These are phyloP conservation scores for Penicillium malachiteum DNA, from an alignment of 495 filamentous ascomycete genomes.

Conservation along the genomic window DNA sequence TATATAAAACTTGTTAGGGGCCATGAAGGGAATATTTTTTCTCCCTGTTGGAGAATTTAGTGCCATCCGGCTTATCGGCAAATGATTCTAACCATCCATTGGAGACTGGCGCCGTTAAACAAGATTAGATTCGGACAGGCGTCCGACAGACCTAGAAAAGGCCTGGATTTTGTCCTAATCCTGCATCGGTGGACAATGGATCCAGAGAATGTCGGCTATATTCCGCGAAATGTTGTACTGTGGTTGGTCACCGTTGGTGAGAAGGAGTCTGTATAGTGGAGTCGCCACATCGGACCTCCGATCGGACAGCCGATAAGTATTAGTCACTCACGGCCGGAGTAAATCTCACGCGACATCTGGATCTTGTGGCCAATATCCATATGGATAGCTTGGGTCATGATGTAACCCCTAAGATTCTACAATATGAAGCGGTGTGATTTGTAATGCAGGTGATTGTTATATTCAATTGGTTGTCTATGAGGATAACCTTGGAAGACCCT, in stretches of 20 bases:
- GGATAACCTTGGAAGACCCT: not conserved
- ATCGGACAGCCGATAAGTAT: conserved; percentile 17
- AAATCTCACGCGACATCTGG: too few relatives aligned
- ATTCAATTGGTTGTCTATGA: not conserved
- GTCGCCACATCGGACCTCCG: conserved; percentile 25
- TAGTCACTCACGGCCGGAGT: not conserved
- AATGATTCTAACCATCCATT: conserved; percentile 19
- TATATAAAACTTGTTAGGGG: conserved; percentile 1
- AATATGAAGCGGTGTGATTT: not conserved
- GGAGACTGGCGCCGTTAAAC: conserved; percentile 17
- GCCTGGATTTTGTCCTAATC: conserved; percentile 14
- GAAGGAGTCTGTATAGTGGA: conserved; percentile 11
- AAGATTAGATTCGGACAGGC: conserved; percentile 17
- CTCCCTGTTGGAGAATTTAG: conserved; percentile 6
- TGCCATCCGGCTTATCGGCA: conserved; percentile 19
- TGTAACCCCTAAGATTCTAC: too few relatives aligned
- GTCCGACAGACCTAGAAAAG: conserved; percentile 19
- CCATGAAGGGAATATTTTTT: conserved; percentile 5
- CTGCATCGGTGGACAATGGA: conserved; percentile 13
- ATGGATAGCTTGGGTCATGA: too few relatives aligned
- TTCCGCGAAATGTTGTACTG: conserved; percentile 18
- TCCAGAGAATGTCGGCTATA: conserved; percentile 11
- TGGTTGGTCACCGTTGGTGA: conserved; percentile 22
- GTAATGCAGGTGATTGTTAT: not conserved
- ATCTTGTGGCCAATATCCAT: too few relatives aligned